Base-by-base conservation (phyloP, 2,329 filamentous ascomycete species). In the Albifimbria verrucaria region DNA sequence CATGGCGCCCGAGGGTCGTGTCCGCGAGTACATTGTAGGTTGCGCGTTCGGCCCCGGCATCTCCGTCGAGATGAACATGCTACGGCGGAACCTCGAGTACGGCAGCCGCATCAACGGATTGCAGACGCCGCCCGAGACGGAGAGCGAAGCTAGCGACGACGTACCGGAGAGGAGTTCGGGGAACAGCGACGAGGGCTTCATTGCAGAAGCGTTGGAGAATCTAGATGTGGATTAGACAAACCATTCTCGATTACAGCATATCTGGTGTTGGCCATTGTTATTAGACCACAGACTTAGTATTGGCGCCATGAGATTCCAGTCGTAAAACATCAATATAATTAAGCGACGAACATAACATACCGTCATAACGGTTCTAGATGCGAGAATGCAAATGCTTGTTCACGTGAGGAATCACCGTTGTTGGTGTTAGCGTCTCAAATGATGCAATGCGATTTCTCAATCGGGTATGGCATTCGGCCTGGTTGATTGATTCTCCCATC, bases 11-110 rank as follows among this genome's bases (percentile, higher is more conserved):
- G 75, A 66, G 1, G 79, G 77, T 2, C 71, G 70, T 17, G 68
- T 69, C 50, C 60, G 77, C 32, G 82, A 88, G 46, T 80, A 83
- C 53, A 77, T 90, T 5, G 77, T 89, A 2, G 85, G 82, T 2
- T 86, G 84, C 57, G 86, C 86, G 2, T 90, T 90, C 63, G 87
- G 87, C 0, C 87, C 87, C 0, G 87, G 87, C 1, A 83, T 90
- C 57, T 68, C 81, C 5, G 78, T 89, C 25, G 86, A 89, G 70
- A 86, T 86, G 80, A 85, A 82, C 64, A 76, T 88, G 70, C 66
- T 89, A 60, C 85, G 78, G 69, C 72, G 82, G 42, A 64, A 62
- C 48, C 55, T 57, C 58, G 18, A 32, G 20, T 55, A 53, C 17
- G 55, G 57, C 9, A 52, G 22, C 7, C 49, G 24, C 17, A 48